Evolutionary conservation across 2,329 filamentous ascomycete genomes (phyloP), one percentile per base, ranked within the genome.

Genomic region (Lasiodiplodia gonubiensis): DNA sequence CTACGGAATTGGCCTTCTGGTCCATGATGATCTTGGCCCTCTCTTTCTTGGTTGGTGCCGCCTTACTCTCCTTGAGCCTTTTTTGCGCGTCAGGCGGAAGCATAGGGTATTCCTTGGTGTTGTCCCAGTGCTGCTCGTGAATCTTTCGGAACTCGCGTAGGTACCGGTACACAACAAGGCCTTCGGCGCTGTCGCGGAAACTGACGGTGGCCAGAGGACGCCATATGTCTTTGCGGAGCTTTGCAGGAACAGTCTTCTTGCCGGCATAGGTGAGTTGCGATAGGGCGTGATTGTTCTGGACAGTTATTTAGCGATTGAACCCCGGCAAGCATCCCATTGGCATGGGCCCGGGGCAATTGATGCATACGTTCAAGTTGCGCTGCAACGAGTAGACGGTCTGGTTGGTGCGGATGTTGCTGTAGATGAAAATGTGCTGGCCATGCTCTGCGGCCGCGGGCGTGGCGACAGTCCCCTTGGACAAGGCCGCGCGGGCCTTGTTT

Each of bases 321-420:
- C 30, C 18, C 27, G 54, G 42, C 14, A 60, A n/a, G 64, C 55
- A 27, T 14, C n/a, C 12, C 16, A 51, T 48, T 48, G 25, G 23
- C 33, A 37, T 59, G 18, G 21, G 25, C 27, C 18, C 35, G 14
- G 33, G 8, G 37, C 27, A 21, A 66, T 53, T 66, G 35, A 35
- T 27, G 67, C 81, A 71, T 79, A 88, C 87, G 70, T 88, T 81
- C 54, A 89, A 75, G 64, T 82, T 80, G 64, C 85, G 83, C 49
- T 82, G 83, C 70, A 90, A 77, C 25, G 88, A 89, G 77, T 90
- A 90, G 66, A 90, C 79, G 70, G 89, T 85, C 77, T 90, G 88
- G 68, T 89, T 88, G 42, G 88, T 89, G 69, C 83, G 82, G 71
- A 87, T 80, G 75, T 90, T 84, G 72, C 83, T 83, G 78, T 88